Conservation (phyloP, 352 stramenopile species). For the Phytophthora fragariaefolia region DNA sequence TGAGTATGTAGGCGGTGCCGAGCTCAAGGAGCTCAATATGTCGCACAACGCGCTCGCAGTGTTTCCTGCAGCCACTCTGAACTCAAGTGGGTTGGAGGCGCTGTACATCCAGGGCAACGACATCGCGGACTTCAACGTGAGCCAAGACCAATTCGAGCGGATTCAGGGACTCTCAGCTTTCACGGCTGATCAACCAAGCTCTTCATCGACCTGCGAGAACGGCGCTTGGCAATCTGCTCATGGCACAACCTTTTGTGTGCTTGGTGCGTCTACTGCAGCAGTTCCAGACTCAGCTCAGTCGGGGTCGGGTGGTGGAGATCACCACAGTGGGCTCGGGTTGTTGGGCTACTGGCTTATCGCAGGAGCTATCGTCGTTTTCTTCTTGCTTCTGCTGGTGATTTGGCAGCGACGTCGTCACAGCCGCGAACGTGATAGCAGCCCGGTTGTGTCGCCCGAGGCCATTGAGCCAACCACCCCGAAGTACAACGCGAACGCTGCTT, state of each 20-base stretch:
- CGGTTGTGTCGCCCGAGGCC: constrained; percentile 29
- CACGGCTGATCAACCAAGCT: constrained; percentile 31
- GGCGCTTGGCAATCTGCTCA: constrained; percentile 45
- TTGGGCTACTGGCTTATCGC: constrained; percentile 45
- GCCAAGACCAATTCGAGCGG: constrained; percentile 30
- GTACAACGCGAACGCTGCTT: constrained; percentile 25
- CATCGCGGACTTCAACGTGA: constrained; percentile 52
- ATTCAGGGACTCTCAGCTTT: constrained; percentile 41
- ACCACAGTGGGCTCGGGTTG: constrained; percentile 17
- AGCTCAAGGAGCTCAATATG: constrained; percentile 40
- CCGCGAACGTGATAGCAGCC: constrained; percentile 28
- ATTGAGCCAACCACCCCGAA: constrained; percentile 35
- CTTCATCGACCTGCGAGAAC: constrained; percentile 29
- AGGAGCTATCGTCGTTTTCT: constrained; percentile 40
- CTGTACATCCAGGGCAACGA: constrained; percentile 45
- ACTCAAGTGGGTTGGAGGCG: constrained; percentile 34
- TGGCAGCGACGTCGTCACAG: constrained; percentile 40
- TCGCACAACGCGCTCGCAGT: constrained; percentile 47
- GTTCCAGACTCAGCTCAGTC: constrained; percentile 24
- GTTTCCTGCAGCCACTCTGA: constrained; percentile 35
- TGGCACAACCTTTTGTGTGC: constrained; percentile 46
- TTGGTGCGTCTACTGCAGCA: constrained; percentile 35
- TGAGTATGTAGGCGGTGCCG: constrained; percentile 33
- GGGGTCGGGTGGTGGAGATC: constrained; percentile 17
- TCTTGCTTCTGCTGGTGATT: constrained; percentile 40